phyloP scores from a whole-genome alignment of 1,284 basidiomycete genomes.

The Quambalaria eucalypti region DNA sequence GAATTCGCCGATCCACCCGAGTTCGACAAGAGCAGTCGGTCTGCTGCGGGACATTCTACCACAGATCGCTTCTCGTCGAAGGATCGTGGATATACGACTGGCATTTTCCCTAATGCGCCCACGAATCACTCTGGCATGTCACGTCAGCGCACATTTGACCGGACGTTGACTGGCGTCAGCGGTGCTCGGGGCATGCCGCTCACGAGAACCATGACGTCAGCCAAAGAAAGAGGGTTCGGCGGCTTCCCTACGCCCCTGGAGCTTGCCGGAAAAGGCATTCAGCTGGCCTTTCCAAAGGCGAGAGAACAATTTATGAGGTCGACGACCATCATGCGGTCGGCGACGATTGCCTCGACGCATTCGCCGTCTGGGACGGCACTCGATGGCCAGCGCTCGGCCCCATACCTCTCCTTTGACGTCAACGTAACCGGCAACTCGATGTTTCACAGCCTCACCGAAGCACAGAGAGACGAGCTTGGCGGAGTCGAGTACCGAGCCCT shows the following conservation, averaged over 20 bases:
- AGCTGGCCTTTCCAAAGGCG: constrained; percentile 18
- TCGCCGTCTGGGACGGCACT: constrained; percentile 41
- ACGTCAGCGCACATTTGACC: constrained; percentile 15
- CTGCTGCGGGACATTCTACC: too few relatives aligned
- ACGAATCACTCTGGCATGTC: background rate
- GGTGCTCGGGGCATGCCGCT: constrained; percentile 40
- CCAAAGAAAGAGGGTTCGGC: constrained; percentile 57
- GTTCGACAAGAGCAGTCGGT: too few relatives aligned
- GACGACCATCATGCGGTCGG: constrained; percentile 62
- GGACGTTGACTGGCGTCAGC: constrained; percentile 17
- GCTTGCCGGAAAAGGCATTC: constrained; percentile 53
- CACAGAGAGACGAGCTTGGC: constrained; percentile 81
- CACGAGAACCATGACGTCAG: constrained; percentile 43
- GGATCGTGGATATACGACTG: constrained; percentile 1
- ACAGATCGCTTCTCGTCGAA: background rate
- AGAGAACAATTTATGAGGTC: constrained; percentile 26
- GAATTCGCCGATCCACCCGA: constrained; percentile 53
- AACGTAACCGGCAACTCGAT: constrained; percentile 61
- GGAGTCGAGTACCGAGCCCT: constrained; percentile 90
- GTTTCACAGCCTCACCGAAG: constrained; percentile 69
- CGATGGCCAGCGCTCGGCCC: constrained; percentile 49
- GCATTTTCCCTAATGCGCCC: background rate
- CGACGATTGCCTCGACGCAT: constrained; percentile 53
- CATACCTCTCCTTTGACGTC: constrained; percentile 73
- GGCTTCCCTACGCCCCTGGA: constrained; percentile 77